Conservation (phyloP, 2,329 filamentous ascomycete species). For the Ophiostoma triangulosporum region DNA sequence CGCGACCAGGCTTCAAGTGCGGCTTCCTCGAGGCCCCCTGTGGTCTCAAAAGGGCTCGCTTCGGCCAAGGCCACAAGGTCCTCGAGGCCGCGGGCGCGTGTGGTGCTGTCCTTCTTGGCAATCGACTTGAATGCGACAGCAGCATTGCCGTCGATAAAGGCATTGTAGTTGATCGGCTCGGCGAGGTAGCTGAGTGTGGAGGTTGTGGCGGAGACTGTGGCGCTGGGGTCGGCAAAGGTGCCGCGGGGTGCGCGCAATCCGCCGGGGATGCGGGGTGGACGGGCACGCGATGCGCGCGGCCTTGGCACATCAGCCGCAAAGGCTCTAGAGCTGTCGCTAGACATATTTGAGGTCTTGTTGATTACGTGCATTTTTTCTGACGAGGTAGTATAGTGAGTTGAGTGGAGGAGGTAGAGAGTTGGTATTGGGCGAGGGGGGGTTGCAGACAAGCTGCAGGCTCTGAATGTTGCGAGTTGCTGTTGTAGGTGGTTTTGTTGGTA, state of each 20-base stretch:
- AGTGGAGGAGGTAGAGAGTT: no score
- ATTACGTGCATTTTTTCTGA: no score
- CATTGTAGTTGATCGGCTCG: conserved; percentile 64
- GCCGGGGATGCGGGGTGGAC: background rate
- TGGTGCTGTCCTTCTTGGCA: conserved; percentile 83
- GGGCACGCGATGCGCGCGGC: background rate
- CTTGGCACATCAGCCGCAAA: no score
- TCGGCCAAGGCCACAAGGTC: conserved; percentile 56
- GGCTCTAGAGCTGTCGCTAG: no score
- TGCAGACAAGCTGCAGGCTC: no score
- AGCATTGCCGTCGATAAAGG: conserved; percentile 65
- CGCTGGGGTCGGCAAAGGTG: background rate
- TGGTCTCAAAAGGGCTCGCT: conserved; percentile 31
- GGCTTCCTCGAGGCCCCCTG: conserved; percentile 59
- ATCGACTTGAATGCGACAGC: conserved; percentile 89
- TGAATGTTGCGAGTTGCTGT: no score
- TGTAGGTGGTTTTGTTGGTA: no score
- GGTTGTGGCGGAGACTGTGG: background rate
- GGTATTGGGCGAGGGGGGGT: no score
- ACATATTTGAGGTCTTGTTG: no score
- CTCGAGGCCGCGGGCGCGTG: conserved; percentile 80
- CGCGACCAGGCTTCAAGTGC: conserved; percentile 80
- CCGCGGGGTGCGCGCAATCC: background rate
- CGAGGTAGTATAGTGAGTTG: no score
- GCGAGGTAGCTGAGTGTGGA: conserved; percentile 48